Base-by-base conservation (phyloP, 352 stramenopile species). In the Globisporangium mamillatum region DNA sequence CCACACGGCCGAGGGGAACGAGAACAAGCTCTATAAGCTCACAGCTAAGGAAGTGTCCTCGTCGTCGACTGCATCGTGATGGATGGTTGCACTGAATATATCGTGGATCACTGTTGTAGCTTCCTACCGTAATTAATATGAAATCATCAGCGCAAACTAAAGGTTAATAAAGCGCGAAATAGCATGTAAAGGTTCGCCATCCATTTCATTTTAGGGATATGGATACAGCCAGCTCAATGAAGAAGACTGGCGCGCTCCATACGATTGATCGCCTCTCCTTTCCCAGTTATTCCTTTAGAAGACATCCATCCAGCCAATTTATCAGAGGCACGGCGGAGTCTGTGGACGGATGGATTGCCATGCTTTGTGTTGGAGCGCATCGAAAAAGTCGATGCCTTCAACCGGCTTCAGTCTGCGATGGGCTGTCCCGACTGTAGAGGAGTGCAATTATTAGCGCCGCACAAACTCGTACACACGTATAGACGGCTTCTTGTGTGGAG, bases 11-110 rank as follows among this genome's bases (percentile, higher is more conserved):
- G 52, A 72, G 9, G 80, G 80, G 7, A 78, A 84, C 57, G 80
- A 87, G 62, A 86, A 87, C 63, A 65, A 76, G 46, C 75, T 89
- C 27, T 81, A 72, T 18, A 71, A 71, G 1, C 53, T 75, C n/a
- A 44, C 46, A 16, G 25, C 44, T 29, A 69, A 68, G 24, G 25
- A n/a, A 24, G 6, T 12, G 38, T n/a, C 24, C 18, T 9, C 46
- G 38, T n/a, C 44, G 9, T 66, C 16, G 52, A 32, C 25, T 29
- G 57, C n/a, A 22, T 18, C 24, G 24, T 16, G n/a, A 24, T 22
- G 27, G 16, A 46, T 61, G 38, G 14, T 20, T 20, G 41, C 41
- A 22, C 5, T 50, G 4, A 12, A 50, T 2, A 16, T 48, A 14
- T 7, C 38, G 12, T 48, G 38, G 9, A 48, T 50, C 41, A 9